phyloP scores from a whole-genome alignment of 495 filamentous ascomycete genomes.

The Trichoderma erinaceum region DNA sequence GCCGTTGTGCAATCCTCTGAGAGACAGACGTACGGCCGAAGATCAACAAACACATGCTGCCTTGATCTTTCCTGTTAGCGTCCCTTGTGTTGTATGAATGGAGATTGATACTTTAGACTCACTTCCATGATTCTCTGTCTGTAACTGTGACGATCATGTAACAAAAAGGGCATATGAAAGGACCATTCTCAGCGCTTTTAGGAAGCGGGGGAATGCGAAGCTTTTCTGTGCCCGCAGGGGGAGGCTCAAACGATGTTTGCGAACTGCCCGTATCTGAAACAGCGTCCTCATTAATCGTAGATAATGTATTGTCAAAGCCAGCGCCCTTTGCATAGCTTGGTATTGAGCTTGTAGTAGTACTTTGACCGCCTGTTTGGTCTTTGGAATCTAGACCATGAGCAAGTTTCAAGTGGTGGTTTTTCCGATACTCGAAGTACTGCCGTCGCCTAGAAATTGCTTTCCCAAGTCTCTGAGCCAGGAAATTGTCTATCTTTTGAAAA shows the following conservation, averaged over 20 bases:
- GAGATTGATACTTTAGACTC: conserved; percentile 1
- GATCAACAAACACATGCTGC: conserved; percentile 25
- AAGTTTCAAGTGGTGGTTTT: conserved; percentile 35
- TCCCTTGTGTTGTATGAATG: neutral
- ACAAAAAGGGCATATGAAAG: conserved; percentile 31
- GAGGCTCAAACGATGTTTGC: conserved; percentile 18
- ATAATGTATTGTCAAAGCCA: neutral
- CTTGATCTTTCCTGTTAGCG: conserved; percentile 2
- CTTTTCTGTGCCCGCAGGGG: neutral
- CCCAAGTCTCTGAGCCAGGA: conserved; percentile 32
- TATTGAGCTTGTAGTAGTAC: conserved; percentile 16
- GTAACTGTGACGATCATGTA: conserved; percentile 25
- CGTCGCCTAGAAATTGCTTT: conserved; percentile 36
- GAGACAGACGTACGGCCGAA: conserved; percentile 28
- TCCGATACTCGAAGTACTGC: conserved; percentile 37
- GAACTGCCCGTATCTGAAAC: conserved; percentile 16
- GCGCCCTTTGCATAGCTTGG: neutral
- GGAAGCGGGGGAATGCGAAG: conserved; percentile 17
- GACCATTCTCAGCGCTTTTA: conserved; percentile 10
- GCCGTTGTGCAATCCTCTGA: conserved; percentile 20
- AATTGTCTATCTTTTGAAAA: neutral
- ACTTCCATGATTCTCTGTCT: conserved; percentile 26
- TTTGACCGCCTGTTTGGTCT: neutral
- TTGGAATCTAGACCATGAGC: conserved; percentile 23
- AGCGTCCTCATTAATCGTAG: conserved; percentile 13